A percentile compares a stretch with the other conserved stretches of the same genome.
Evolutionary conservation across 2,329 filamentous ascomycete genomes (phyloP).

Genomic region (Purpureocillium lavendulum): DNA sequence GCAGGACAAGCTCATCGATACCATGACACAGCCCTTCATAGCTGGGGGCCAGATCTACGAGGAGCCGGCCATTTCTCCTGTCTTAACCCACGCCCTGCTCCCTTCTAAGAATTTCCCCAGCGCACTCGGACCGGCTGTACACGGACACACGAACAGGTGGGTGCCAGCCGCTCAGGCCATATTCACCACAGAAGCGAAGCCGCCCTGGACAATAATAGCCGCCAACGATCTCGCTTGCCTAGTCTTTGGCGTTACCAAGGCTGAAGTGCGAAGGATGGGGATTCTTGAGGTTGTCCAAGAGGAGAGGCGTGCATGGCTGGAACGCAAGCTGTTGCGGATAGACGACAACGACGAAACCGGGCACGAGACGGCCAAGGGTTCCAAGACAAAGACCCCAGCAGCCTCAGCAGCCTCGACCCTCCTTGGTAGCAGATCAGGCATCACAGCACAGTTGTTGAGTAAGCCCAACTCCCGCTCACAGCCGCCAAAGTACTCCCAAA

Average conservation of each 20-base stretch:
- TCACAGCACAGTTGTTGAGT: constrained; percentile 80
- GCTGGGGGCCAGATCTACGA: constrained; percentile 29
- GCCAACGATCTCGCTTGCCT: constrained; percentile 95
- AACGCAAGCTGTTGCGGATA: constrained; percentile 62
- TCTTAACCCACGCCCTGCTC: constrained; percentile 27
- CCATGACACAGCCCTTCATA: constrained; percentile 73
- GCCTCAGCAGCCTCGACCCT: constrained; percentile 38
- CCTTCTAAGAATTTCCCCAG: constrained; percentile 34
- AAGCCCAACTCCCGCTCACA: constrained; percentile 61
- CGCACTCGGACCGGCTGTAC: constrained; percentile 52
- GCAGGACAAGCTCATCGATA: constrained; percentile 78
- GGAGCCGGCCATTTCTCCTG: constrained; percentile 34
- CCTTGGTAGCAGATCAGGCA: constrained; percentile 63
- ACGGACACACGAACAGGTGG: constrained; percentile 85
- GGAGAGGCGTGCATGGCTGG: constrained; percentile 82
- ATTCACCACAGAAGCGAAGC: constrained; percentile 85
- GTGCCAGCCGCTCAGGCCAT: constrained; percentile 89
- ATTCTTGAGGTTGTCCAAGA: constrained; percentile 92
- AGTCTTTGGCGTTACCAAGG: constrained; percentile 97
- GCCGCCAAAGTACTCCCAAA: constrained; percentile 41
- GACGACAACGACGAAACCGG: constrained; percentile 27
- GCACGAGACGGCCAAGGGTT: constrained; percentile 19
- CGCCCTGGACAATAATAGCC: constrained; percentile 92
- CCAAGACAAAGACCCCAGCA: constrained; percentile 25
- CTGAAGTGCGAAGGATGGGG: constrained; percentile 87